Evolutionary conservation across 495 filamentous ascomycete species (phyloP), one percentile per base, ranked within the genome.

Genomic region (Trichocladium uniseriatum): DNA sequence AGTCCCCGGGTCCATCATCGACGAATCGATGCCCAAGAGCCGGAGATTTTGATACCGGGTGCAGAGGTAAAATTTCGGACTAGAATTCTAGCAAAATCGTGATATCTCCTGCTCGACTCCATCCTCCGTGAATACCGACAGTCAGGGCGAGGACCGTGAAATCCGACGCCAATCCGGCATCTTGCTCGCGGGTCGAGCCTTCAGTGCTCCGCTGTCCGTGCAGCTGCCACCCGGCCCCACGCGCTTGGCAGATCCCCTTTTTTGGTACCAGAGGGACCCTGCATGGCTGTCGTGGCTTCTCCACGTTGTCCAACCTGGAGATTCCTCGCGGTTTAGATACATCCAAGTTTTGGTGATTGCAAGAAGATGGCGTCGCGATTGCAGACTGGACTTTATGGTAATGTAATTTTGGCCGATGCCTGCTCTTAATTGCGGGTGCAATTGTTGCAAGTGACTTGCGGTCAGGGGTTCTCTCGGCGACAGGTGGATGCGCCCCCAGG

Each of bases 391-490:
- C n/a, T n/a, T n/a, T n/a, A n/a, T n/a, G n/a, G n/a, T n/a, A n/a
- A n/a, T 9, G 35, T 15, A 19, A 19, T n/a, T 18, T 5, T 16
- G 35, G n/a, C 15, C 9, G 32, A 22, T 16, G 27, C 1, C 38
- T 22, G 27, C 19, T 14, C 32, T 40, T 22, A 11, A 5, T 5
- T 38, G 10, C 8, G 31, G 11, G 31, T 31, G 19, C 18, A 28
- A 54, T 29, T 54, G 54, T 56, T 50, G n/a, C 21, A 15, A 45
- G 47, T 48, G 51, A 53, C 55, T 28, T 53, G 9, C 22, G 16
- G 11, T 14, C 46, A 28, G 34, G 36, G 39, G 27, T 10, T 42
- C 37, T 21, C 10, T 37, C 47, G 31, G 2, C 6, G 16, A 5
- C 11, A 8, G n/a, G 35, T 24, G 32, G 15, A 19, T 48, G 28